These are phyloP conservation scores for Cnidoscolus chayamansa DNA, from an alignment of 441 rosid species.

Conservation along the genomic window DNA sequence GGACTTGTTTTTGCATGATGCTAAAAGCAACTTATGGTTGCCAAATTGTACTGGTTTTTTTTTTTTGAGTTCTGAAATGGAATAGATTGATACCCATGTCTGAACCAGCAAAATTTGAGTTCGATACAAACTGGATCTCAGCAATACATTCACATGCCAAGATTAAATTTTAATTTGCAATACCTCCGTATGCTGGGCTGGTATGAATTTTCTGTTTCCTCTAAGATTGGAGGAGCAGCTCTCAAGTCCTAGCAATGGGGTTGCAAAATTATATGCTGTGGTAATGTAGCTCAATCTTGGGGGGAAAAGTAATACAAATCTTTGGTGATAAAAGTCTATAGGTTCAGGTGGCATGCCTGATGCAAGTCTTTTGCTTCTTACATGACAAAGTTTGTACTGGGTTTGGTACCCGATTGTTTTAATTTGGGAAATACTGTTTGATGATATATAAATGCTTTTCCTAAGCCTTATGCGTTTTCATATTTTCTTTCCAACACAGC, in stretches of 20 bases:
- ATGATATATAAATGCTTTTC: constrained; percentile 12
- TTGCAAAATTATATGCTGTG: background rate
- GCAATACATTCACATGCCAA: background rate
- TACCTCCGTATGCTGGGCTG: constrained; percentile 5
- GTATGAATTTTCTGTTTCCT: background rate
- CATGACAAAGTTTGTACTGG: background rate
- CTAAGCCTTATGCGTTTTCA: constrained; percentile 14
- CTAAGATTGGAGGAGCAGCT: background rate
- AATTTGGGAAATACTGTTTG: constrained; percentile 8
- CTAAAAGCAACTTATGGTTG: background rate
- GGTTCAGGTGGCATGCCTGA: background rate
- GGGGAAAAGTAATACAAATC: background rate
- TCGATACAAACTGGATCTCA: background rate
- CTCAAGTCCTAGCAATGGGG: background rate
- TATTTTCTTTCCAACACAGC: constrained; percentile 39
- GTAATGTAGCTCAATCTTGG: background rate
- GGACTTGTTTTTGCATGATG: background rate
- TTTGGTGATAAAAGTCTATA: background rate
- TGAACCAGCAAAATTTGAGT: background rate
- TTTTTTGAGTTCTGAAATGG: background rate
- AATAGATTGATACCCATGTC: background rate
- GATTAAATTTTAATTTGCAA: background rate
- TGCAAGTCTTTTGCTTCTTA: background rate
- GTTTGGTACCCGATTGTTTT: background rate
- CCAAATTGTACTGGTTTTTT: background rate